phyloP scores from a whole-genome alignment of 2,329 filamentous ascomycete species.

The Talaromyces sp. region DNA sequence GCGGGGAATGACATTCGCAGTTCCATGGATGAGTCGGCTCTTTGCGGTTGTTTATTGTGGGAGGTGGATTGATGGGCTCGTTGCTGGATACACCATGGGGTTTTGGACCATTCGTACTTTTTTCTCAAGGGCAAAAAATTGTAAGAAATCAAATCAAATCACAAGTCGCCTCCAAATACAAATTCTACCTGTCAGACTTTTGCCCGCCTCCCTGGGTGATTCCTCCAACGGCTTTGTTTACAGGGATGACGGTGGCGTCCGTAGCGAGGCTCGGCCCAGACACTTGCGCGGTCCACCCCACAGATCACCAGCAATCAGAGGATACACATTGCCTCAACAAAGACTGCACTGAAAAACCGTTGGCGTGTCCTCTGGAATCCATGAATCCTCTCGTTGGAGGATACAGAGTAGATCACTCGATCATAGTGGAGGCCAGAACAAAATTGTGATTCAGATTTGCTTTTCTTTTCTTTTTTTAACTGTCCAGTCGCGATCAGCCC shows the following conservation, averaged over 20 bases:
- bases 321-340: neutral
- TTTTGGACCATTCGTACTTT: no score
- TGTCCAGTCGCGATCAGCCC: no score
- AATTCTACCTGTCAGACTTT: slow-evolving; percentile 4
- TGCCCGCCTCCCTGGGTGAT: neutral
- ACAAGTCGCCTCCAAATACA: no score
- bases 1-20: slow-evolving; percentile 2
- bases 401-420: no score
- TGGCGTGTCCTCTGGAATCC: neutral
- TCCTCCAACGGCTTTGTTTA: slow-evolving; percentile 2
- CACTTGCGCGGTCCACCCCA: slow-evolving; percentile 6
- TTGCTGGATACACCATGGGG: no score
- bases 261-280: neutral
- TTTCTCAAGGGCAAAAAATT: no score
- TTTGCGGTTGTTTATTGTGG: slow-evolving; percentile 24
- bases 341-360: neutral
- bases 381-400: neutral
- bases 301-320: neutral
- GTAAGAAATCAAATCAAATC: no score
- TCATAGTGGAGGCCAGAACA: no score
- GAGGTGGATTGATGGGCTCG: neutral
- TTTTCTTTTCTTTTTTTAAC: no score
- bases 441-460: no score
- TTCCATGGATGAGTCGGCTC: slow-evolving; percentile 16
- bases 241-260: no score